Base-by-base conservation (phyloP, 2,329 filamentous ascomycete genomes). In the Ophiocordyceps camponoti-leonardi region DNA sequence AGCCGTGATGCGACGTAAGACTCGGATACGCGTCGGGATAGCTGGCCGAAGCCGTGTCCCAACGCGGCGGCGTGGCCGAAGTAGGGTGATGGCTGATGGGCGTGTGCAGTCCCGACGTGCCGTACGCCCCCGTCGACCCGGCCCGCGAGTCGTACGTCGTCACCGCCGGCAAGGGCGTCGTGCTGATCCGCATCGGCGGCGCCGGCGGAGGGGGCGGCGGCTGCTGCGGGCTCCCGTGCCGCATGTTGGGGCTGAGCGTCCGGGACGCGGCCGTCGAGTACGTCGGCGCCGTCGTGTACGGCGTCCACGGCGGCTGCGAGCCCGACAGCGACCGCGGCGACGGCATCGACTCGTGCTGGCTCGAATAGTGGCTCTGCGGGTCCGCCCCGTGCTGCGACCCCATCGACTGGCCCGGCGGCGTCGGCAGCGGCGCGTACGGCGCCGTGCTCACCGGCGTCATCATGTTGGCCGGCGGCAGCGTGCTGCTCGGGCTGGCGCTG, bases 281-380 rank as follows among this genome's bases (percentile, higher is more conserved):
- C 13, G 57, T 51, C 2, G 58, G 52, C 7, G 56, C 53, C 2
- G 61, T 52, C 14, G 64, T 58, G 52, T 73, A 74, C 0, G 65
- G 57, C 1, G 61, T 61, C 73, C 73, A 77, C n/a, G 62, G 61
- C 1, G 68, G 58, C 4, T 67, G 61, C 1, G 65, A 66, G 2
- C 69, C 68, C 0, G 68, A 64, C 2, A 76, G 59, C 2, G 72
- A 72, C 1, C 73, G 63, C 0, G 73, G 72, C 10, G 72, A 76
- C 0, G 70, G 63, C 28, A 76, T 65, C 5, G 66, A 60, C 41
- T 75, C 71, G 41, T 69, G 63, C 40, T 72, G 67, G 51, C 64
- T 51, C 55, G 66, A 45, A 54, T 61, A 52, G 23, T 65, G 61
- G n/a, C 50, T 47, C 20, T 55, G n/a, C n/a, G n/a, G 54, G 23